Base-by-base conservation (phyloP, 2,329 filamentous ascomycete species). In the Aureobasidium subglaciale region DNA sequence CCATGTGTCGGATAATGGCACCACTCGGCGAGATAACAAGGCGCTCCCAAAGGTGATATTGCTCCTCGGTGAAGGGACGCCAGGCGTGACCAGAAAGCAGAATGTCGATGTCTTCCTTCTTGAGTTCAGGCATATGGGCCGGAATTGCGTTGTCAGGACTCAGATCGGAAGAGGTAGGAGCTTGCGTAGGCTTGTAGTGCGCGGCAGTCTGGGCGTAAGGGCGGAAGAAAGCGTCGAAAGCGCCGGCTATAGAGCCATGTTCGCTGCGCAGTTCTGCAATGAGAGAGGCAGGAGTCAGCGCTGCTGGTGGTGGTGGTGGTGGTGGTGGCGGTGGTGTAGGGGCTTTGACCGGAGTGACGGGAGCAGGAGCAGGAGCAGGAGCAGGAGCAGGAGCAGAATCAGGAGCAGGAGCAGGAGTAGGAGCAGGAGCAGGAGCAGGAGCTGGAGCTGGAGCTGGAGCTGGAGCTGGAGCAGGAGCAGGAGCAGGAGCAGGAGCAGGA, bases 1-100 rank as follows among this genome's bases (percentile, higher is more conserved):
- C 83, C 54, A 93, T 71, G 57, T 87, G 85, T 60, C 85, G 83
- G n/a, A 92, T 76, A 65, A 86, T 88, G 59, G 88, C 84, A 10
- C 88, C 87, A 59, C 86, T 84, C 0, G 87, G 86, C 0, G 87
- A 90, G 52, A 91, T 81, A 61, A 91, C 78, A 60, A 87, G 83
- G 24, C 85, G 79, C 1, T 72, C 71, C 58, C 73, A 75, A 25
- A 69, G 61, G n/a, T 68, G 71, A 29, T 67, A 70, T 22, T 74
- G 69, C n/a, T 71, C 65, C n/a, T 70, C 70, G 30, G 50, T 37
- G 3, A 13, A 2, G 3, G 37, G 20, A 25, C 30, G 50, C 37
- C 27, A 54, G 29, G 38, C 27, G 4, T 35, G 27, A 27, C 68
- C 69, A 18, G 75, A 70, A 24, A 70, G 70, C 11, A 77, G 64